Percentiles rank a stretch among this genome's conserved stretches.
Evolutionary conservation across 306 rosid species (phyloP).

Genomic region (Nissolia schottii): DNA sequence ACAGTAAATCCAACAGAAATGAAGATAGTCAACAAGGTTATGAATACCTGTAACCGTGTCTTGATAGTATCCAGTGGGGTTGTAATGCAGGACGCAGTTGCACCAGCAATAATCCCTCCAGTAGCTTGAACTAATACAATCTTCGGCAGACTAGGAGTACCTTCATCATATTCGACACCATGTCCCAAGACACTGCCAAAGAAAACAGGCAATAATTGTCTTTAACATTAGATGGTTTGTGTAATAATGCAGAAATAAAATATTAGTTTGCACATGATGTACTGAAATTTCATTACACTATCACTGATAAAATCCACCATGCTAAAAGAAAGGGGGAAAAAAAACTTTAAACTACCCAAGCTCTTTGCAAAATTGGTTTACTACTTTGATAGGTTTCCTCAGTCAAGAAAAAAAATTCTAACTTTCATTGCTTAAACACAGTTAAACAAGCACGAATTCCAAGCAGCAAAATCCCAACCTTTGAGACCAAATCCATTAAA

Average conservation of each 20-base stretch:
- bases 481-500: background rate
- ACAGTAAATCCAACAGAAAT: background rate
- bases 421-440: conserved; percentile 7
- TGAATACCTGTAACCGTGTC: conserved; percentile 86
- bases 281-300: conserved; percentile 1
- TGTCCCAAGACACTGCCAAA: conserved; percentile 46
- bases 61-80: conserved; percentile 93
- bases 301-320: background rate
- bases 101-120: conserved; percentile 87
- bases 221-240: background rate
- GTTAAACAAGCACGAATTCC: background rate
- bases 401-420: background rate
- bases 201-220: background rate
- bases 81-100: conserved; percentile 81
- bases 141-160: conserved; percentile 43
- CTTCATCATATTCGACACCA: conserved; percentile 26
- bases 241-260: background rate
- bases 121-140: conserved; percentile 69
- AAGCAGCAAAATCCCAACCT: background rate
- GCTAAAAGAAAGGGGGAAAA: no score
- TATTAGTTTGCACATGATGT: background rate
- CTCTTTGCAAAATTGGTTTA: background rate
- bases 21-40: conserved; percentile 9
- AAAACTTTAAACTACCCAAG: background rate
- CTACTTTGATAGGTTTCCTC: conserved; percentile 8